A percentile compares a stretch with the other conserved stretches of the same genome.
Conservation (phyloP, 345 rosid species). For the Euphorbia lathyris region DNA sequence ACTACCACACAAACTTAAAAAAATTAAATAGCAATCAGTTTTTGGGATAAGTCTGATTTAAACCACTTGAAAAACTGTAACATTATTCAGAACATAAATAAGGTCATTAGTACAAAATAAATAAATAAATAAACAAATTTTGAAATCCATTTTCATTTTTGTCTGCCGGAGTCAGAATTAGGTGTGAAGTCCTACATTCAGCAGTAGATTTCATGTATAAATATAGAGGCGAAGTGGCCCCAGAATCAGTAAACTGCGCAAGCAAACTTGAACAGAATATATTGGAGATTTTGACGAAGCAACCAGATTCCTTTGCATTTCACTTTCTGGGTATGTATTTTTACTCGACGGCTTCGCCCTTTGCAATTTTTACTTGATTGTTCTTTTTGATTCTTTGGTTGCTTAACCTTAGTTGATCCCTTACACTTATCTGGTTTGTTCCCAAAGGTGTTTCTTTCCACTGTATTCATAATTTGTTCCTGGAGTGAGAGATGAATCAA, state of each 20-base stretch:
- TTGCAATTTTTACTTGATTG: background rate
- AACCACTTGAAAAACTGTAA: too few relatives aligned
- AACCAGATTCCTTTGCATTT: background rate
- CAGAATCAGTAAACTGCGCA: background rate
- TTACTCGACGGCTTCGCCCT: background rate
- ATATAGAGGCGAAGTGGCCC: background rate
- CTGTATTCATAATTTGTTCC: too few relatives aligned
- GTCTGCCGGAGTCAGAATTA: too few relatives aligned
- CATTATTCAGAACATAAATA: too few relatives aligned
- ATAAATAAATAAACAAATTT: too few relatives aligned
- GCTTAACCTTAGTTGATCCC: background rate
- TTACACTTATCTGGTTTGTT: background rate
- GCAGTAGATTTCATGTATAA: background rate
- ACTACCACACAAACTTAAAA: too few relatives aligned
- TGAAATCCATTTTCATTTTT: too few relatives aligned
- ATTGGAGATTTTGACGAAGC: background rate
- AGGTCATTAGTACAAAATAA: too few relatives aligned
- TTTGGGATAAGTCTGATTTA: too few relatives aligned
- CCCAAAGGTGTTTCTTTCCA: too few relatives aligned
- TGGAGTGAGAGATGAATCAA: too few relatives aligned
- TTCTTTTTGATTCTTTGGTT: background rate
- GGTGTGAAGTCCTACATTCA: background rate
- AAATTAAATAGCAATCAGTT: too few relatives aligned
- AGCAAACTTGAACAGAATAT: background rate
- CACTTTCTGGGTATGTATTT: conserved; percentile 15